Evolutionary conservation across 345 rosid genomes (phyloP), one percentile per base, ranked within the genome.

Genomic region (Gossypium mustelinum): DNA sequence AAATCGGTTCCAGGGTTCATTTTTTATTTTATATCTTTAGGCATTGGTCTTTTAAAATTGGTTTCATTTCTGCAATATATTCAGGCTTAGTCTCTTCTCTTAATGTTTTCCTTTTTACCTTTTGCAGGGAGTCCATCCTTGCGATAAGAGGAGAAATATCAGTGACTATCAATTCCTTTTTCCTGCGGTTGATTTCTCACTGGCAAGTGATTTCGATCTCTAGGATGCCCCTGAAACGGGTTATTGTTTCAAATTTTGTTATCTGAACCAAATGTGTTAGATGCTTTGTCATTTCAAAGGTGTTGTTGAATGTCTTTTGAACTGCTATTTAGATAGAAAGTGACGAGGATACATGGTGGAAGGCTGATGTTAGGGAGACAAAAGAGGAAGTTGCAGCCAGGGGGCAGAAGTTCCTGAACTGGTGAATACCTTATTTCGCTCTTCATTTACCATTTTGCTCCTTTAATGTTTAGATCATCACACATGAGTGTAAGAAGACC

Each of bases 161-260:
- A 84, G 90, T 73, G 94, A 95, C 55, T 95, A 93, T 79, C 87
- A 86, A 76, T 87, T 85, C 83, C 89, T 91, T 82, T 93, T 93
- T 80, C 99, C 99, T 4, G 97, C 97, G 48, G 77, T 95, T 83
- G 99, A 95, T 78, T 90, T 92, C 86, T 93, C 98, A 47, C 81
- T 87, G 94, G 98, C 84, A 95, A 91, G 97, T 81, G 72, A 80
- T 78, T 61, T 34, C 18, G 24, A 50, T 74, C 65, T 77, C 71
- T 81, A 63, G 76, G 78, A 79, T 79, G 79, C 73, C 79, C 73
- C 79, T 68, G 12, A 76, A 84, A 72, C 56, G 55, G 85, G 70
- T 43, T 22, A 18, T 10, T 4, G n/a, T 58, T 79, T 70, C 75
- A 44, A 69, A 72, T 76, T 79, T 51, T 68, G 27, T 27, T 27